Evolutionary conservation across 2,329 filamentous ascomycete species (phyloP).

Genomic region (Fusarium gaditjirri): DNA sequence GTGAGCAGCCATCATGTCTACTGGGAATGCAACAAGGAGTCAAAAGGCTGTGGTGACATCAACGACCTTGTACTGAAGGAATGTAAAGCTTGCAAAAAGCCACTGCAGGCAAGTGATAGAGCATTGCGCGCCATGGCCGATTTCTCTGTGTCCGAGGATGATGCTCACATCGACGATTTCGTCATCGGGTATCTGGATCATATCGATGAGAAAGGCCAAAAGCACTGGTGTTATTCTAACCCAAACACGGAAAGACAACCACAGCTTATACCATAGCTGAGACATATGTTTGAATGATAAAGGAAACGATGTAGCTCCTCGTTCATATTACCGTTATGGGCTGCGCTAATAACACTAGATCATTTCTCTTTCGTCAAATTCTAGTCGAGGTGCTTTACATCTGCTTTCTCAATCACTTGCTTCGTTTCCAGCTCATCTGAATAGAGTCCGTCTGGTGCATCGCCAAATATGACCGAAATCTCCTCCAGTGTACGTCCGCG

Average conservation of each 20-base stretch:
- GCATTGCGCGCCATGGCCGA: accelerated
- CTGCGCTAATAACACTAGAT: neutral
- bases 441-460: conserved; percentile 14
- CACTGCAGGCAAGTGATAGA: neutral
- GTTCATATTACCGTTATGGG: neutral
- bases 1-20: neutral
- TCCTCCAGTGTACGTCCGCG: conserved; percentile 12
- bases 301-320: accelerated
- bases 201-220: neutral
- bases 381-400: conserved; percentile 18
- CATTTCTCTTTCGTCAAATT: neutral
- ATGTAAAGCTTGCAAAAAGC: accelerated
- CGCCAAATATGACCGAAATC: conserved; percentile 12
- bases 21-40: neutral
- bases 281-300: neutral
- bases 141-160: accelerated
- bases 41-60: accelerated
- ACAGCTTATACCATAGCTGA: accelerated
- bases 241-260: neutral
- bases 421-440: conserved; percentile 3
- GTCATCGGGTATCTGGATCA: neutral
- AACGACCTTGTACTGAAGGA: neutral
- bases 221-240: accelerated
- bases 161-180: too few relatives aligned
- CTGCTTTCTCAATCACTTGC: conserved; percentile 9